Conservation (phyloP, 176 grass and related monocot genomes). For the Ananas comosus region DNA sequence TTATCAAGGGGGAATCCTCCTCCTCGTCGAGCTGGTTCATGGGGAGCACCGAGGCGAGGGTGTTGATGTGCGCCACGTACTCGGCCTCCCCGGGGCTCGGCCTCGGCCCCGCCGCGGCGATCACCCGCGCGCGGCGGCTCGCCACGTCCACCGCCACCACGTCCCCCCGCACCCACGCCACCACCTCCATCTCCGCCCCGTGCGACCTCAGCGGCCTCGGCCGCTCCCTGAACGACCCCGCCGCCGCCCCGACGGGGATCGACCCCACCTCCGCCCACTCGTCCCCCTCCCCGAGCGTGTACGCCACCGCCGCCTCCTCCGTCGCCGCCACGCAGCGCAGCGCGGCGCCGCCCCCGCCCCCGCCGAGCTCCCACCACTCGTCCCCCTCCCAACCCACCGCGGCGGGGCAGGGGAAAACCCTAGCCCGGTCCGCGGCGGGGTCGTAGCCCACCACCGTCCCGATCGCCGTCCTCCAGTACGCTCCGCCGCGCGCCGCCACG, state of each 20-base stretch:
- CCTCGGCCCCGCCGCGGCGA: neutral
- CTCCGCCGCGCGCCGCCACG: conserved; percentile 15
- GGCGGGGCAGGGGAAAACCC: conserved; percentile 3
- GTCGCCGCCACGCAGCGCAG: conserved; percentile 8
- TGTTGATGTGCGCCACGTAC: conserved; percentile 46
- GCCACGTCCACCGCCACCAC: conserved; percentile 33
- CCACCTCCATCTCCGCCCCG: conserved; percentile 29
- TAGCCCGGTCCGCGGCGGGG: neutral
- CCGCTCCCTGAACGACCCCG: neutral
- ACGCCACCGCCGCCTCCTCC: neutral
- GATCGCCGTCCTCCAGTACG: conserved; percentile 48
- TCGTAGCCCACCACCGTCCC: conserved; percentile 33
- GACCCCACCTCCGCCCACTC: conserved; percentile 4
- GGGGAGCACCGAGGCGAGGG: conserved; percentile 31
- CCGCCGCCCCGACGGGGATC: neutral
- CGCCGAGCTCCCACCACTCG: conserved; percentile 34
- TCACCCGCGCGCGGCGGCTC: conserved; percentile 25
- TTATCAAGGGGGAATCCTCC: too few species aligned
- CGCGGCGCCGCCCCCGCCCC: neutral
- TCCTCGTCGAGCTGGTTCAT: too few species aligned
- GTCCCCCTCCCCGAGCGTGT: neutral
- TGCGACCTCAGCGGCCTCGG: conserved; percentile 44
- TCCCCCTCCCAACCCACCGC: neutral
- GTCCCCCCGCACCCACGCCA: conserved; percentile 15
- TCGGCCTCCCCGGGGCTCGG: neutral